A percentile compares a stretch with the other conserved stretches of the same genome.
phyloP scores from a whole-genome alignment of 2,329 filamentous ascomycete species.

The Diaporthe australafricana region DNA sequence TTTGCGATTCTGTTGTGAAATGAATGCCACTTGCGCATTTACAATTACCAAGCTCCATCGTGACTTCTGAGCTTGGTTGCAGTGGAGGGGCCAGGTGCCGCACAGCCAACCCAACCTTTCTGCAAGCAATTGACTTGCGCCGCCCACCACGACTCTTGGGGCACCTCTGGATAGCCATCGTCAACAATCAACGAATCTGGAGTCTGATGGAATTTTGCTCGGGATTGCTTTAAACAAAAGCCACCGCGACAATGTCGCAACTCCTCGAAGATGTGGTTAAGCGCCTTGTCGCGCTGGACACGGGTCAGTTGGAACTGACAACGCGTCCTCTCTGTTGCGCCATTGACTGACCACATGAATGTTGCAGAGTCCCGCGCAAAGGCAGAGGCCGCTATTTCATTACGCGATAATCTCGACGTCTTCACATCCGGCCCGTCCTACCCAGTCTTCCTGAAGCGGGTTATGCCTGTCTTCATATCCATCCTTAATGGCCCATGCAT shows the following conservation, averaged over 20 bases:
- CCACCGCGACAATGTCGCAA: conserved; percentile 70
- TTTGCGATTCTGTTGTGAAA: neutral
- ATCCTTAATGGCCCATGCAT: conserved; percentile 88
- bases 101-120: conserved; percentile 14
- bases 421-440: conserved; percentile 86
- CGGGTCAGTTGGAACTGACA: conserved; percentile 55
- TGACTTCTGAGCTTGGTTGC: conserved; percentile 41
- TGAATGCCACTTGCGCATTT: conserved; percentile 21
- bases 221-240: conserved; percentile 9
- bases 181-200: neutral
- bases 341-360: conserved; percentile 35
- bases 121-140: conserved; percentile 5
- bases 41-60: conserved; percentile 31
- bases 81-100: conserved; percentile 28
- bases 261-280: conserved; percentile 73
- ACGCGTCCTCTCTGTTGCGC: neutral
- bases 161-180: neutral
- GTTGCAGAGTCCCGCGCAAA: conserved; percentile 81
- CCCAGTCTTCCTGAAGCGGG: conserved; percentile 81
- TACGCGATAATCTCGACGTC: conserved; percentile 92
- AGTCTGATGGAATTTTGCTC: conserved; percentile 36
- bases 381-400: conserved; percentile 82
- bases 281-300: conserved; percentile 67
- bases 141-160: neutral
- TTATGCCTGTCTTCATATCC: conserved; percentile 90